Base-by-base conservation (phyloP, 2,329 filamentous ascomycete genomes). In the Colletotrichum brevisporum region DNA sequence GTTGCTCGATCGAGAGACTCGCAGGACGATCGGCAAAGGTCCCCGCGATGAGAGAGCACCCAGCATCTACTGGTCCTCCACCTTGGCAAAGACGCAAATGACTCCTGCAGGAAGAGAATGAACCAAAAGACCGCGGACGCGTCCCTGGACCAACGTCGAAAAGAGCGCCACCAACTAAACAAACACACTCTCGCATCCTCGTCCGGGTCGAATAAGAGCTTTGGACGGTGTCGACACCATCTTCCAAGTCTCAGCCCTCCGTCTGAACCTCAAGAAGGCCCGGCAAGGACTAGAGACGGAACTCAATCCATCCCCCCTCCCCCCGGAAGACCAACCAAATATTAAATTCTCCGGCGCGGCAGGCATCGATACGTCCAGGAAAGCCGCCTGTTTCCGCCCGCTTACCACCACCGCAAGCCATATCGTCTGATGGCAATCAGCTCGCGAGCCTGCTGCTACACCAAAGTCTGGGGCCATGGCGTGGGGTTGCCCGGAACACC, bases 1-100 rank as follows among this genome's bases (percentile, higher is more conserved):
- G 24, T 26, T 60, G 45, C 55, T 55, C 26, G 16, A 69, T 66
- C 45, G 36, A 57, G 67, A 67, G 50, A 61, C 66, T 50, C 61
- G 48, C 61, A 59, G 54, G 27, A 69, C 12, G 67, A 69, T 67
- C 62, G 36, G 13, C 62, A 60, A 24, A 54, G 15, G 39, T 16
- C 65, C 31, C 60, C 61, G 48, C 48, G 39, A 26, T 52, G 48
- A 39, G 36, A 43, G n/a, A 26, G 36, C 24, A 61, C 27, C 16
- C 43, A 39, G 10, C 43, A 5, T 52, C 26, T 24, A 59, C 66
- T 63, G 47, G 59, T 26, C 21, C 24, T 56, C 31, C 43, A 12
- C 31, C 50, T 47, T 18, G 55, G 26, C 21, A 24, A 16, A 16
- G 50, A 65, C 31, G 31, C 31, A 9, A 36, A 51, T 65, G 24